Percentiles rank a stretch among this genome's conserved stretches.
Conservation (phyloP, 768 basidiomycete genomes). For the Tubosaeta sp. region DNA sequence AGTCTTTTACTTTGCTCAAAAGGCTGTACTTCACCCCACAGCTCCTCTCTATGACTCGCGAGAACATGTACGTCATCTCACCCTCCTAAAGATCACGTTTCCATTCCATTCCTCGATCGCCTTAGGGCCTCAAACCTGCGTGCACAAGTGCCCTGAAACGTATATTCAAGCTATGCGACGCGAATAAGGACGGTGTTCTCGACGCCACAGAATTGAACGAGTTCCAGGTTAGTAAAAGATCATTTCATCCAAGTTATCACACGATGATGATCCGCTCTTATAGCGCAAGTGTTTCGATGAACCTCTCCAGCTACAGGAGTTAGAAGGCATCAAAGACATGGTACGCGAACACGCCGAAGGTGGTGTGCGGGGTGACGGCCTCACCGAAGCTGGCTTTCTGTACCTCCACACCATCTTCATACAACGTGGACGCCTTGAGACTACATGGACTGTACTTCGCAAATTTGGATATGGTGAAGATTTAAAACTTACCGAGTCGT, state of each 20-base stretch:
- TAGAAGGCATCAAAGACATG: slow-evolving; percentile 94
- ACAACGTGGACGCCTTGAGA: slow-evolving; percentile 90
- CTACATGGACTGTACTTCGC: slow-evolving; percentile 94
- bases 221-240: slow-evolving; percentile 67
- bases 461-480: slow-evolving; percentile 97
- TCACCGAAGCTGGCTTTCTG: slow-evolving; percentile 91
- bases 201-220: slow-evolving; percentile 92
- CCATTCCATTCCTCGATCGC: slow-evolving; percentile 13
- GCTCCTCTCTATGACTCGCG: slow-evolving; percentile 95
- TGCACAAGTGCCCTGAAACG: slow-evolving; percentile 83
- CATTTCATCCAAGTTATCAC: neutral
- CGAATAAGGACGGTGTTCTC: slow-evolving; percentile 89
- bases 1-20: slow-evolving; percentile 98
- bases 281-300: slow-evolving; percentile 95
- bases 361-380: slow-evolving; percentile 70
- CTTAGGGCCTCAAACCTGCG: slow-evolving; percentile 87
- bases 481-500: slow-evolving; percentile 80
- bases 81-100: neutral
- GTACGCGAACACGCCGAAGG: slow-evolving; percentile 75
- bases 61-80: slow-evolving; percentile 69
- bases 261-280: neutral
- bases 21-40: slow-evolving; percentile 94
- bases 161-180: slow-evolving; percentile 95
- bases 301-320: slow-evolving; percentile 86
- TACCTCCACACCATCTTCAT: slow-evolving; percentile 97